phyloP scores from a whole-genome alignment of 257 asterid genomes.

The Mitragyna speciosa region DNA sequence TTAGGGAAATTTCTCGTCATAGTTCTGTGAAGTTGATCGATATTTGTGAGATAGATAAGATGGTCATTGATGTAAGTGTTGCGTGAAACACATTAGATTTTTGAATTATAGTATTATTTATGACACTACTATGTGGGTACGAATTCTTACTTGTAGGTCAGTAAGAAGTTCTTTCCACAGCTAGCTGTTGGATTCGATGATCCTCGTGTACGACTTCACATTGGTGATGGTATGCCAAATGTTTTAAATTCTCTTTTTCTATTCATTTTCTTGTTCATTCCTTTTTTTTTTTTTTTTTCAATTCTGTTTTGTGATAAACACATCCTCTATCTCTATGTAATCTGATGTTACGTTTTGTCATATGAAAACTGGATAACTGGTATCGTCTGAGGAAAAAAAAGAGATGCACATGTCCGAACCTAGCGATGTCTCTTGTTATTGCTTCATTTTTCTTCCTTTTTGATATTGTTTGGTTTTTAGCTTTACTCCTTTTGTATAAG shows the following conservation, averaged over 20 bases:
- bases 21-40: slow-evolving; percentile 83
- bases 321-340: background rate
- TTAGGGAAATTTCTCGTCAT: slow-evolving; percentile 89
- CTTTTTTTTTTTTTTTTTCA: too few species aligned
- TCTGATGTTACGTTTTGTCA: background rate
- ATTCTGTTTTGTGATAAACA: background rate
- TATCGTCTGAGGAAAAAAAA: background rate
- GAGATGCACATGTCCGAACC: background rate
- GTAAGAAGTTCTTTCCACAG: slow-evolving; percentile 85
- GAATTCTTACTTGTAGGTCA: slow-evolving; percentile 55
- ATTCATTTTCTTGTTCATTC: background rate
- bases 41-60: slow-evolving; percentile 92
- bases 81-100: slow-evolving; percentile 4
- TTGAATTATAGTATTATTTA: slow-evolving; percentile 1
- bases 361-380: background rate
- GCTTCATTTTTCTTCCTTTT: background rate
- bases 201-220: slow-evolving; percentile 90
- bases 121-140: slow-evolving; percentile 1
- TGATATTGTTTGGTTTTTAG: background rate
- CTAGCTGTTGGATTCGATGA: slow-evolving; percentile 95
- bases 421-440: background rate
- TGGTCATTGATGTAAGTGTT: slow-evolving; percentile 90
- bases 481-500: background rate
- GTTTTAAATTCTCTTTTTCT: background rate
- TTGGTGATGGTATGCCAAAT: slow-evolving; percentile 77